Evolutionary conservation across 805 yeast species (phyloP).

Genomic region (Sugiyamaella marilandica): DNA sequence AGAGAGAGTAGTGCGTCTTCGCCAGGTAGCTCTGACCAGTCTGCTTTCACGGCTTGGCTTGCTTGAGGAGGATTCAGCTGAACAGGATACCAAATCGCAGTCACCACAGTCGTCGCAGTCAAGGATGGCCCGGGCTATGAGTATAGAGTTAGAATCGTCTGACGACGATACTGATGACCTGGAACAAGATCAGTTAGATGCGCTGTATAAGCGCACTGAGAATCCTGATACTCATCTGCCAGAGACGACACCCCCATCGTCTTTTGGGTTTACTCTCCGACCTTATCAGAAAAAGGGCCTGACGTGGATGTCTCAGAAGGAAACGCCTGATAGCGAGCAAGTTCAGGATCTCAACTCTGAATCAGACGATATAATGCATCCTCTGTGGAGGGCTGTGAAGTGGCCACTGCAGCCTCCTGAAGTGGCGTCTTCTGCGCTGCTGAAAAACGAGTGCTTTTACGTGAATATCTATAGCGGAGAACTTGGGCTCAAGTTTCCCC

Average conservation of each 20-base stretch:
- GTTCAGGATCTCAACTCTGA: conserved; percentile 16
- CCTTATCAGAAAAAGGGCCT: conserved; percentile 81
- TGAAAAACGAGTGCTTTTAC: conserved; percentile 43
- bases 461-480: conserved; percentile 80
- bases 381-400: conserved; percentile 72
- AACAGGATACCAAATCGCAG: not conserved
- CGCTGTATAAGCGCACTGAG: conserved; percentile 70
- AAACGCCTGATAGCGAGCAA: conserved; percentile 46
- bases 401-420: conserved; percentile 53
- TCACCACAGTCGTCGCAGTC: conserved; percentile 3
- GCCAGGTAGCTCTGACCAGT: conserved; percentile 51
- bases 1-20: conserved; percentile 47
- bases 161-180: conserved; percentile 43
- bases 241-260: conserved; percentile 58
- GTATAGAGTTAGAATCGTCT: conserved; percentile 23
- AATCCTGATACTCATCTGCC: conserved; percentile 52
- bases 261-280: conserved; percentile 56
- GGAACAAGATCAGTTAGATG: conserved; percentile 66
- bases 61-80: conserved; percentile 6
- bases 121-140: conserved; percentile 5
- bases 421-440: conserved; percentile 12
- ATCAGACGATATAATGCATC: conserved; percentile 57
- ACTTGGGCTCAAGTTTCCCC: conserved; percentile 62
- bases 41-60: conserved; percentile 48
- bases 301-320: conserved; percentile 85